phyloP scores from a whole-genome alignment of 2,329 filamentous ascomycete species.

The Scopulariopsis brevicaulis region DNA sequence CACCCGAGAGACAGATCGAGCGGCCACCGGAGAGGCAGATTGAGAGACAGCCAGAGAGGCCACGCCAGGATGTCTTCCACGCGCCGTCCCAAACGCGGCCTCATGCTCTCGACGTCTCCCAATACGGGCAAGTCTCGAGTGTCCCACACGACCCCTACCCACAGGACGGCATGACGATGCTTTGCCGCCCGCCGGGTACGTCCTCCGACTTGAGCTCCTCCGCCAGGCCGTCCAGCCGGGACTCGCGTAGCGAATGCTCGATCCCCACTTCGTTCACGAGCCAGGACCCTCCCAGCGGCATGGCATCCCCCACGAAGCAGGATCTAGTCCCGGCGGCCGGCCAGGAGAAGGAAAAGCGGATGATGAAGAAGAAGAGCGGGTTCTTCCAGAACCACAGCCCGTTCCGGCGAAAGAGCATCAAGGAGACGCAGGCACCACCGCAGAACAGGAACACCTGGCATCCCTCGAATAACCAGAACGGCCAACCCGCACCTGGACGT shows the following conservation, averaged over 20 bases:
- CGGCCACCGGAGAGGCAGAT: not conserved
- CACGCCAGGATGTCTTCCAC: constrained; percentile 10
- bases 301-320: constrained; percentile 63
- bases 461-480: constrained; percentile 17
- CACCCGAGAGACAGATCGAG: constrained; percentile 1
- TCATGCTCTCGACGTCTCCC: constrained; percentile 28
- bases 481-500: constrained; percentile 14
- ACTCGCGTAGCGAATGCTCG: constrained; percentile 83
- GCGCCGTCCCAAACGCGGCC: constrained; percentile 1
- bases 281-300: constrained; percentile 65
- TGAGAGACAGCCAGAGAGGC: not conserved
- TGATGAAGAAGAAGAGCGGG: constrained; percentile 62
- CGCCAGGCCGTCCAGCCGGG: constrained; percentile 68
- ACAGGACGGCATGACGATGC: constrained; percentile 93
- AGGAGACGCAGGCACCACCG: constrained; percentile 38
- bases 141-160: constrained; percentile 92
- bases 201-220: constrained; percentile 44
- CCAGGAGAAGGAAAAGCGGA: constrained; percentile 59
- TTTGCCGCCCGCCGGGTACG: constrained; percentile 64
- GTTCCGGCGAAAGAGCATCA: constrained; percentile 85
- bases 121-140: constrained; percentile 49
- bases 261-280: constrained; percentile 75
- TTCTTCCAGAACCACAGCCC: constrained; percentile 92
- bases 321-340: constrained; percentile 32
- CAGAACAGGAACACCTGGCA: constrained; percentile 51